phyloP scores from a whole-genome alignment of 805 yeast genomes.

The Yarrowia sp. region DNA sequence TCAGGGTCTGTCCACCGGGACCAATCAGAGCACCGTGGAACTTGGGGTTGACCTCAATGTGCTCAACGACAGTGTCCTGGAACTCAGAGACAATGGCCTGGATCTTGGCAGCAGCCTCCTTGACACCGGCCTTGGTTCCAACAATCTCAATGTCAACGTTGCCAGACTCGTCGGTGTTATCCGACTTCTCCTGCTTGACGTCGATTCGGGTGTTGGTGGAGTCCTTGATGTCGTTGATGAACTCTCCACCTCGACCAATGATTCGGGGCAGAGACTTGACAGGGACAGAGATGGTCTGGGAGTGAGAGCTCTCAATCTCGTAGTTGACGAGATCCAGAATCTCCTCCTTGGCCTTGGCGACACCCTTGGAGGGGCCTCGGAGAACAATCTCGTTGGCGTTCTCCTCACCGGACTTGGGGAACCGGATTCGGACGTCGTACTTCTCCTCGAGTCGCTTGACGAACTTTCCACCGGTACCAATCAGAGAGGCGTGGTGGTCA shows the following conservation, averaged over 20 bases:
- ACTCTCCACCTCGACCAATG: conserved; percentile 89
- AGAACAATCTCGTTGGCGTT: conserved; percentile 67
- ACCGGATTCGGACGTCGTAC: conserved; percentile 79
- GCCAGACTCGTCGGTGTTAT: conserved; percentile 54
- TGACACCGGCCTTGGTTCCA: conserved; percentile 78
- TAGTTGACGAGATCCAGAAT: conserved; percentile 80
- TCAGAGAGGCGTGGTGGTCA: conserved; percentile 78
- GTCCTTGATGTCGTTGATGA: conserved; percentile 79
- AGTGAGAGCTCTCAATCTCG: conserved; percentile 85
- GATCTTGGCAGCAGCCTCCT: conserved; percentile 67
- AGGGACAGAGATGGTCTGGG: conserved; percentile 70
- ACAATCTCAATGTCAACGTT: conserved; percentile 69
- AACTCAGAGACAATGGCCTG: conserved; percentile 72
- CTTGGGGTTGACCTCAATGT: conserved; percentile 72
- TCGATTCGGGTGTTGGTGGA: conserved; percentile 59
- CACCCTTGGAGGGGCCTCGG: conserved; percentile 92
- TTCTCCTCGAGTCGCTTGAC: conserved; percentile 86
- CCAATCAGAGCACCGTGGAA: conserved; percentile 82
- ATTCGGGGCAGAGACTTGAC: conserved; percentile 77
- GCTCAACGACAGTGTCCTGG: conserved; percentile 64
- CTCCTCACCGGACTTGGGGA: conserved; percentile 49
- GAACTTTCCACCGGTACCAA: conserved; percentile 83
- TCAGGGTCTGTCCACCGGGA: conserved; percentile 72
- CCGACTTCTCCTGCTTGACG: conserved; percentile 48
- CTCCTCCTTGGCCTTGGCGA: conserved; percentile 81